Evolutionary conservation across 345 rosid genomes (phyloP).

Genomic region (Salix exigua): DNA sequence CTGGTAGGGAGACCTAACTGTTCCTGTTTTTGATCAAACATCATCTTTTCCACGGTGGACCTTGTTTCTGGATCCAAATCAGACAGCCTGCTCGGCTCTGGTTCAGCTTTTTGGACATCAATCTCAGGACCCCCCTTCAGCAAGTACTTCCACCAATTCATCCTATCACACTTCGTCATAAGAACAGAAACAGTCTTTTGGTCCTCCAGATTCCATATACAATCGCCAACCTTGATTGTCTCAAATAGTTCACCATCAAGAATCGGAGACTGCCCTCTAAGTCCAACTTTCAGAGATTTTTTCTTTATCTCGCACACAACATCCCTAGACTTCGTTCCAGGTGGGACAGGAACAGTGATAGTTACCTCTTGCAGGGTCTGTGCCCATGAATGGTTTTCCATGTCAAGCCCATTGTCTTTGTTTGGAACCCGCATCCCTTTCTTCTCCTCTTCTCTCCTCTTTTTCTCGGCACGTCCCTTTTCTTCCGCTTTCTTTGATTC

Average conservation of each 20-base stretch:
- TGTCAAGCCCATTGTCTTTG: conserved; percentile 30
- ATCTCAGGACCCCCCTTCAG: conserved; percentile 23
- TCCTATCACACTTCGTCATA: conserved; percentile 20
- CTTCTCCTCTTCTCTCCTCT: conserved; percentile 3
- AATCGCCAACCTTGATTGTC: conserved; percentile 14
- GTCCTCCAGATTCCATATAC: conserved; percentile 27
- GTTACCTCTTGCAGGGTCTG: conserved; percentile 31
- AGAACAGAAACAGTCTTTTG: conserved; percentile 20
- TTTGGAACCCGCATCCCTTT: conserved; percentile 16
- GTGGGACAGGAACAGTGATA: conserved; percentile 18
- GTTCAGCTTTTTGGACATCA: conserved; percentile 29
- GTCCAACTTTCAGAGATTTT: conserved; percentile 18
- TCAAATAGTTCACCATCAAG: conserved; percentile 27
- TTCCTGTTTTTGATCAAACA: conserved; percentile 32
- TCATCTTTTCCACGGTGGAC: conserved; percentile 27
- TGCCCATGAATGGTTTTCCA: conserved; percentile 29
- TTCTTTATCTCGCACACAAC: conserved; percentile 25
- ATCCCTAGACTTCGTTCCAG: conserved; percentile 22
- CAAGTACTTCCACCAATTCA: conserved; percentile 31
- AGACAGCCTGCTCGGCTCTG: conserved; percentile 21
- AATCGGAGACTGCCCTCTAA: conserved; percentile 18
- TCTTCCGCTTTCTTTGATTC: not conserved
- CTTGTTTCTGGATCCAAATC: conserved; percentile 25
- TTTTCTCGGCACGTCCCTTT: not conserved
- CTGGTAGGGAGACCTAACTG: conserved; percentile 26